Base-by-base conservation (phyloP, 768 basidiomycete genomes). In the Trametes cubensis region DNA sequence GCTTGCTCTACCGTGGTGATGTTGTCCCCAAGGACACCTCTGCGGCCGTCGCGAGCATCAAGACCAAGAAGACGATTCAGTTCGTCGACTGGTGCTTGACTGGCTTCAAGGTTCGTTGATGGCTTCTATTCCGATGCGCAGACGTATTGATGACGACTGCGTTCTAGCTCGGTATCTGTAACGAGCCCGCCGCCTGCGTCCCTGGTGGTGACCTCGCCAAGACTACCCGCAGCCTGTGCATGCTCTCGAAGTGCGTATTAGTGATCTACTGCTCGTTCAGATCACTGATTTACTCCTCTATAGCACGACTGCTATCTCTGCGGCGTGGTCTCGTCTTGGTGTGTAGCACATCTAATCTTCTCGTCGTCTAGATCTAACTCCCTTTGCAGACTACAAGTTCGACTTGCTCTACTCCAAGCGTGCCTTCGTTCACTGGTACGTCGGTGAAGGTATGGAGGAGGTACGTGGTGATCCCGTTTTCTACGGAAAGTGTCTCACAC, bases 371-470 rank as follows among this genome's bases (percentile, higher is more conserved):
- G 6, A 54, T 23, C 7, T 55, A 6, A 15, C 10, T 41, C 23
- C n/a, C n/a, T 23, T 5, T 42, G 0, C 65, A 86, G 96, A 98
- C 78, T 89, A 96, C 82, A 98, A 98, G 78, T 98, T 98, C 76
- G 96, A 98, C 74, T 85, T 98, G 69, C 87, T 98, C 77, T 98
- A 96, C 82, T 95, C 95, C 64, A 97, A 93, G 76, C 91, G 92
- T 75, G 92, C 92, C 50, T 93, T 93, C 66, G 89, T 91, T 25
- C 89, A 92, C 75, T 91, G 94, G 94, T 96, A 95, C 72, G 95
- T 97, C 65, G 95, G 95, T 73, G 95, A 98, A 79, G 96, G 96
- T 81, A 98, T 98, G 96, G 96, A 98, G 75, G 96, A 98, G 82
- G 85, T 80, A 63, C 34, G 74, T 66, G 10, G 8, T 45, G n/a